A percentile compares a stretch with the other conserved stretches of the same genome.
Evolutionary conservation across 2,329 filamentous ascomycete species (phyloP).

Genomic region (Lachnellula arida): DNA sequence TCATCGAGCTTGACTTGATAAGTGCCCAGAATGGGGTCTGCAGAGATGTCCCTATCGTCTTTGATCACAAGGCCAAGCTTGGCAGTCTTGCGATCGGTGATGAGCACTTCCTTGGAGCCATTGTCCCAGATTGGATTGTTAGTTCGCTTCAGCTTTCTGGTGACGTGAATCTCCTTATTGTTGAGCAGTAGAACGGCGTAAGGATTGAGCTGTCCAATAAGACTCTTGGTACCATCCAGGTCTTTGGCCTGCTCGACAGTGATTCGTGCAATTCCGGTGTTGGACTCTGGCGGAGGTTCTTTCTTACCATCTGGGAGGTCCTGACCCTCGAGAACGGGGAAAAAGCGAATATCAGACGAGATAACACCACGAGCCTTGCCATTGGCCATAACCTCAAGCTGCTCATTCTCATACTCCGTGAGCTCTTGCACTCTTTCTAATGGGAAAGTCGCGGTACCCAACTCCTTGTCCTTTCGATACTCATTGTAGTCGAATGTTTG

Average conservation of each 20-base stretch:
- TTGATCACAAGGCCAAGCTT: conserved; percentile 91
- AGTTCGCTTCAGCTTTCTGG: conserved; percentile 90
- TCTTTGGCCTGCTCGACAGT: conserved; percentile 96
- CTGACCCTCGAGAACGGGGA: conserved; percentile 76
- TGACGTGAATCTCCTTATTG: conserved; percentile 82
- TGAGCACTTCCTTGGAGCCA: conserved; percentile 86
- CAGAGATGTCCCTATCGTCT: conserved; percentile 81
- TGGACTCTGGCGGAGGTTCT: conserved; percentile 79
- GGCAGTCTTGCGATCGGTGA: conserved; percentile 87
- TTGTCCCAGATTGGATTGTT: conserved; percentile 98
- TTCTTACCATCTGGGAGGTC: conserved; percentile 71
- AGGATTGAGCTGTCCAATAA: conserved; percentile 86
- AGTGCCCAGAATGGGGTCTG: conserved; percentile 80
- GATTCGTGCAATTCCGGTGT: conserved; percentile 90
- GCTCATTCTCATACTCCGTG: conserved; percentile 75
- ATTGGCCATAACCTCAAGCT: conserved; percentile 76
- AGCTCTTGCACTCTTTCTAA: conserved; percentile 78
- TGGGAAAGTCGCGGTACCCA: conserved; percentile 80
- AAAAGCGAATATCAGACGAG: conserved; percentile 83
- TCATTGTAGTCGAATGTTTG: conserved; percentile 92
- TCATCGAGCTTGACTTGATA: conserved; percentile 96
- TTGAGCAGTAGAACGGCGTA: conserved; percentile 88
- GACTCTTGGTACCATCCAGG: conserved; percentile 83
- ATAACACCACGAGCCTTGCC: conserved; percentile 80
- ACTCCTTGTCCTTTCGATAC: conserved; percentile 91